Conservation (phyloP, 345 rosid genomes). For the Eucalyptus grandis region DNA sequence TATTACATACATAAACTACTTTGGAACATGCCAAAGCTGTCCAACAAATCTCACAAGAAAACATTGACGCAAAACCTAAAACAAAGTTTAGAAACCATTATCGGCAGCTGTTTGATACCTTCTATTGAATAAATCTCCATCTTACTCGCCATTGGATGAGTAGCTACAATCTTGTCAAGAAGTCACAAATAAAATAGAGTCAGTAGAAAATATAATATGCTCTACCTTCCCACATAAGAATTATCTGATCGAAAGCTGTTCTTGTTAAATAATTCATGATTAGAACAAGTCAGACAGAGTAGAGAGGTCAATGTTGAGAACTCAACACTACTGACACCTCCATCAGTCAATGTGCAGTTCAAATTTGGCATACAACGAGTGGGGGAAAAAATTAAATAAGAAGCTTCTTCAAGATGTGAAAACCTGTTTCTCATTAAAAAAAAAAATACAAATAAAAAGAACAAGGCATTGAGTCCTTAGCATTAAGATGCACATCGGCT, state of each 20-base stretch:
- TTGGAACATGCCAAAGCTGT: neutral
- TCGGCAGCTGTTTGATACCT: neutral
- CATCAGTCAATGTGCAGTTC: neutral
- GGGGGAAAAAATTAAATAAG: neutral
- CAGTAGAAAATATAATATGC: neutral
- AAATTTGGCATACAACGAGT: neutral
- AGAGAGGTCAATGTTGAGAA: neutral
- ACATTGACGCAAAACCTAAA: neutral
- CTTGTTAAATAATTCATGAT: neutral
- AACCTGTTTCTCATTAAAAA: neutral
- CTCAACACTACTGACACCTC: neutral
- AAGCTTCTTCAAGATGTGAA: neutral
- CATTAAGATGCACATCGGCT: neutral
- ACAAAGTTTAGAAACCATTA: neutral
- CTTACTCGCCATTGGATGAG: neutral
- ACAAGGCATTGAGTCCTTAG: neutral
- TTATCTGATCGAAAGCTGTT: neutral
- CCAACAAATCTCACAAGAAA: neutral
- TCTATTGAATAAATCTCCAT: neutral
- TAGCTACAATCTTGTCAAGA: neutral
- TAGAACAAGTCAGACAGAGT: neutral
- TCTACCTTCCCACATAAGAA: neutral
- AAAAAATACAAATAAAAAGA: neutral
- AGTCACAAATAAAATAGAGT: neutral
- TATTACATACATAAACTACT: neutral